A percentile compares a stretch with the other conserved stretches of the same genome.
Evolutionary conservation across 768 basidiomycete genomes (phyloP).

Genomic region (Kwoniella sp.): DNA sequence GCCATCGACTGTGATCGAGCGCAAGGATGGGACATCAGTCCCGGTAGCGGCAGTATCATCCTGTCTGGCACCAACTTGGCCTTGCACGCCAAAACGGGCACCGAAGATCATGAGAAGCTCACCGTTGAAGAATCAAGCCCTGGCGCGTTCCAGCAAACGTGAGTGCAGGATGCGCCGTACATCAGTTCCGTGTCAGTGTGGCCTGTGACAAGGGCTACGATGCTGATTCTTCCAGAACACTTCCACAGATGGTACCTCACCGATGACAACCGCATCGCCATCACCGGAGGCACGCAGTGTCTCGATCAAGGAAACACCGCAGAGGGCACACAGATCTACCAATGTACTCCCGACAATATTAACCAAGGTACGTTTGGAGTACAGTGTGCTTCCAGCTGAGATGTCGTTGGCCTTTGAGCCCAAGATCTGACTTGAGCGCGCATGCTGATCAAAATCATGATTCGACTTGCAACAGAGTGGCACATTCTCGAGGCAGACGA

Average conservation of each 20-base stretch:
- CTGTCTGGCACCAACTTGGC: constrained; percentile 16
- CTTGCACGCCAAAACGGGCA: constrained; percentile 14
- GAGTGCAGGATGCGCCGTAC: no score
- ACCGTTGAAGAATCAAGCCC: not conserved
- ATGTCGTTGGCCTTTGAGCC: no score
- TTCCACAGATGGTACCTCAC: constrained; percentile 34
- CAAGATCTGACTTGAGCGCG: no score
- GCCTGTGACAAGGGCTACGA: no score
- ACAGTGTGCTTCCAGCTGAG: no score
- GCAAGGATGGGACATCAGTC: constrained; percentile 26
- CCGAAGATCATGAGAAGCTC: constrained; percentile 8
- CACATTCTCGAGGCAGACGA: no score
- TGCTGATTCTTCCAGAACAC: no score
- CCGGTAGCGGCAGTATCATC: constrained; percentile 19
- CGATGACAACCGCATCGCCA: constrained; percentile 50
- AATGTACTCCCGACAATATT: constrained; percentile 49
- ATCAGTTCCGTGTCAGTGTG: no score
- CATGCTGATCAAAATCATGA: no score
- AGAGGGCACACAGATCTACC: constrained; percentile 44
- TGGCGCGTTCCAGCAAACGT: not conserved
- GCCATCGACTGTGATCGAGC: constrained; percentile 15
- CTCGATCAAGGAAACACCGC: constrained; percentile 36
- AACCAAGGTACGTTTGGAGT: constrained; percentile 44
- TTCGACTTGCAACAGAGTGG: no score
- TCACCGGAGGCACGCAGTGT: constrained; percentile 53